Base-by-base conservation (phyloP, 2,329 filamentous ascomycete species). In the Xylaria polymorpha region DNA sequence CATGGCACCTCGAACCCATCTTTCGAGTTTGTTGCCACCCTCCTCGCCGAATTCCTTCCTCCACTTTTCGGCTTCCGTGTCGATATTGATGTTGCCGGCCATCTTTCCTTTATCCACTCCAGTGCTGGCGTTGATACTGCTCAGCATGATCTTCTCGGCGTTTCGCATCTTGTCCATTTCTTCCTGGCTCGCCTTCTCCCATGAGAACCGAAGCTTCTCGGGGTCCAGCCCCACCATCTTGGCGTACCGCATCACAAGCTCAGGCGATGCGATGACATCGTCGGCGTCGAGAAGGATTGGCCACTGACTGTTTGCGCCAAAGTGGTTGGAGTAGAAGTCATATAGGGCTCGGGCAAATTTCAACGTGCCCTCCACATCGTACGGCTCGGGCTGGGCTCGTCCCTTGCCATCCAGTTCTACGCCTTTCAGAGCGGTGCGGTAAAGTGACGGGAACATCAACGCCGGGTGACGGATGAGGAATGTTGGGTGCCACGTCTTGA, bases 391-490 rank as follows among this genome's bases (percentile, higher is more conserved):
- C 9, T 20, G 35, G 7, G 43, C 6, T 10, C 69, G 69, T 10
- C 57, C 51, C 4, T 15, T 48, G 35, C 71, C 67, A 44, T 71
- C 35, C 12, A 66, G 4, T 32, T 68, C 32, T n/a, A 64, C 15
- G 43, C 44, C 67, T 10, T 20, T 29, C 12, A 12, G 58, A 1
- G 64, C 61, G 18, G 69, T 73, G 46, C 71, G 71, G 51, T 64
- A 72, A 2, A 72, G 60, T 10, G 71, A 73, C 4, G 71, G 63
- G 15, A 73, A 20, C 69, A 66, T 61, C 56, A 71, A 44, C n/a
- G 69, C 71, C 3, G 71, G 71, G 44, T 73, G 71, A 10, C 71
- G 71, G 48, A 73, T 71, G n/a, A 73, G 67, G 25, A 73, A 64
- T 1, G 71, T 72, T 9, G 71, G 71, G 15, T 67, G 32, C 65